These are phyloP conservation scores for Orbilia javanica DNA, from an alignment of 2,329 filamentous ascomycete species.

Conservation along the genomic window DNA sequence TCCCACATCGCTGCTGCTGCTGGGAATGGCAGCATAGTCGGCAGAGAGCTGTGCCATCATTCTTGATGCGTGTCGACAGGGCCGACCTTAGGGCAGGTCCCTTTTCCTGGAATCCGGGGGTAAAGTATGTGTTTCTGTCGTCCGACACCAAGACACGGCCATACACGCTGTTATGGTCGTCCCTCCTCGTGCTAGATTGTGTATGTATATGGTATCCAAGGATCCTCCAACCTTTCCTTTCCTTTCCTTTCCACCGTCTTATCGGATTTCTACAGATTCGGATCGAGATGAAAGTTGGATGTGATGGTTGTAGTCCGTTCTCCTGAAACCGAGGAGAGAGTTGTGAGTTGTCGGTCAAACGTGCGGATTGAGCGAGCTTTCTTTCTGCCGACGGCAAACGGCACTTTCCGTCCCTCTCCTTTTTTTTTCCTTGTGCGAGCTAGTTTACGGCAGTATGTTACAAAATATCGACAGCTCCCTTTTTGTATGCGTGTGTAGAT, in stretches of 20 bases:
- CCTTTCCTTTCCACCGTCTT: not conserved
- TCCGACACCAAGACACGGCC: not conserved
- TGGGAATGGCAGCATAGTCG: constrained; percentile 47
- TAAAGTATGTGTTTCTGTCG: not conserved
- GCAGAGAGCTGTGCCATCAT: constrained; percentile 40
- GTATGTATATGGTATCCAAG: no score
- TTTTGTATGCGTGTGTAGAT: not conserved
- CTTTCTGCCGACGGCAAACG: not conserved
- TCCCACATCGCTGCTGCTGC: constrained; percentile 22
- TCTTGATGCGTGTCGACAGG: not conserved
- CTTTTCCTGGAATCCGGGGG: not conserved
- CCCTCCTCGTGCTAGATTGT: not conserved
- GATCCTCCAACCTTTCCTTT: not conserved
- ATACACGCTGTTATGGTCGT: not conserved
- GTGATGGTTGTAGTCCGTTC: no score
- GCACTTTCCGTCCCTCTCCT: not conserved
- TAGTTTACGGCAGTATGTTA: not conserved
- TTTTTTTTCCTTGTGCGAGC: not conserved
- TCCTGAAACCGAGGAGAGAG: not conserved
- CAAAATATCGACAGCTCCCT: not conserved
- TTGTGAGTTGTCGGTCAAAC: constrained; percentile 2
- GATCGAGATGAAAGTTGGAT: no score
- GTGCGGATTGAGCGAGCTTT: not conserved
- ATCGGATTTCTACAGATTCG: not conserved
- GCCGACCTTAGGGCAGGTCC: not conserved